Percentiles rank a stretch among this genome's conserved stretches.
Conservation (phyloP, 179 eudicot species). For the Amaranthus tricolor region DNA sequence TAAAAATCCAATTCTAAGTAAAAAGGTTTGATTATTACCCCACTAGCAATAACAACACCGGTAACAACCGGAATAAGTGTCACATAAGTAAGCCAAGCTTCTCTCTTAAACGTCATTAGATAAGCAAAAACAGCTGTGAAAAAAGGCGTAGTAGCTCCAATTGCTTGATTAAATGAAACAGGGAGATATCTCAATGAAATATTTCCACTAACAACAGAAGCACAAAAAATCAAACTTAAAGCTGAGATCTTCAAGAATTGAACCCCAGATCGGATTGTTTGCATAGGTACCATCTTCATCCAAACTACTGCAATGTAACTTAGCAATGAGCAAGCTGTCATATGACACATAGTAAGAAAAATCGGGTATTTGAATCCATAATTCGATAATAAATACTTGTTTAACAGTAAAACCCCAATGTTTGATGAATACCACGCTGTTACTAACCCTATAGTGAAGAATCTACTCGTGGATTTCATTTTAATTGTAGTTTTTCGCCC, state of each 20-base stretch:
- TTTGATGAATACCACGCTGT: constrained; percentile 72
- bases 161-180: neutral
- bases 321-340: neutral
- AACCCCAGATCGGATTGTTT: constrained; percentile 59
- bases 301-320: constrained; percentile 38
- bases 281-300: constrained; percentile 78
- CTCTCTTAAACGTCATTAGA: constrained; percentile 70
- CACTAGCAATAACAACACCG: constrained; percentile 86
- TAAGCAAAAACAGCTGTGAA: neutral
- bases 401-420: constrained; percentile 68
- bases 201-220: constrained; percentile 40
- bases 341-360: neutral
- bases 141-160: neutral
- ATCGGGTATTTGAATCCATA: constrained; percentile 56
- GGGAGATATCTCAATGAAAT: neutral
- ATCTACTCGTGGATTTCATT: constrained; percentile 43
- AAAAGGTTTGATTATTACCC: constrained; percentile 44
- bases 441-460: constrained; percentile 61
- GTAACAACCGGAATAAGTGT: constrained; percentile 82
- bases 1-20: neutral
- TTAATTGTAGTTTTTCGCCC: neutral
- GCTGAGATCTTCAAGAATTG: constrained; percentile 70
- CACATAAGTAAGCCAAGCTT: constrained; percentile 75
- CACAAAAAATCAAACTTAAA: constrained; percentile 64
- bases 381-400: constrained; percentile 67